Conservation (phyloP, 345 rosid species). For the Cardamine chenopodiifolia region DNA sequence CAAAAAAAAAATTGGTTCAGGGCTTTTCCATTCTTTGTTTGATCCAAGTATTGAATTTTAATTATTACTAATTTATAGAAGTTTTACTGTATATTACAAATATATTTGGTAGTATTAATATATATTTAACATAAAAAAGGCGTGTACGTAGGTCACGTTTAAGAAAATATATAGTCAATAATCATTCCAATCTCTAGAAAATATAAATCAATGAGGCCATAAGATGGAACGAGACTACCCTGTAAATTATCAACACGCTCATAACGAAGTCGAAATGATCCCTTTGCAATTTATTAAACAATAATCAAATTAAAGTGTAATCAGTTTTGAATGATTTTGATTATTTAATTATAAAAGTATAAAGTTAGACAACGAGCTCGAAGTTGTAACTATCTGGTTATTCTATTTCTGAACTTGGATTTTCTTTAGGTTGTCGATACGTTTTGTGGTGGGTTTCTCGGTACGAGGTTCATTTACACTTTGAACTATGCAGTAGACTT, state of each 20-base stretch:
- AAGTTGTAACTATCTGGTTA: conserved; percentile 13
- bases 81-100: too few species aligned
- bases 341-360: background rate
- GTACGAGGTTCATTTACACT: conserved; percentile 42
- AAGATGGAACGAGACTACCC: background rate
- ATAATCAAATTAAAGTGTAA: background rate
- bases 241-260: conserved; percentile 2
- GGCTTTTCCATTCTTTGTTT: background rate
- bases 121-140: too few species aligned
- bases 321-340: conserved; percentile 9
- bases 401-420: conserved; percentile 15
- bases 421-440: conserved; percentile 33
- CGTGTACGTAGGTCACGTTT: too few species aligned
- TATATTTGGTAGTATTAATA: too few species aligned
- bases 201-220: background rate
- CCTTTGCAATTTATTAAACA: background rate
- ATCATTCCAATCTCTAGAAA: background rate
- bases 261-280: background rate
- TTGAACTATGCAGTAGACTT: background rate
- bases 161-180: too few species aligned
- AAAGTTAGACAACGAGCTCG: conserved; percentile 31
- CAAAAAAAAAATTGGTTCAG: background rate
- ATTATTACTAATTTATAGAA: too few species aligned
- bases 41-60: background rate
- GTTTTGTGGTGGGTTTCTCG: conserved; percentile 40